Percentiles rank a stretch among this genome's conserved stretches.
These are phyloP conservation scores for Rosa multiflora DNA, from an alignment of 306 rosid genomes.

Conservation along the genomic window DNA sequence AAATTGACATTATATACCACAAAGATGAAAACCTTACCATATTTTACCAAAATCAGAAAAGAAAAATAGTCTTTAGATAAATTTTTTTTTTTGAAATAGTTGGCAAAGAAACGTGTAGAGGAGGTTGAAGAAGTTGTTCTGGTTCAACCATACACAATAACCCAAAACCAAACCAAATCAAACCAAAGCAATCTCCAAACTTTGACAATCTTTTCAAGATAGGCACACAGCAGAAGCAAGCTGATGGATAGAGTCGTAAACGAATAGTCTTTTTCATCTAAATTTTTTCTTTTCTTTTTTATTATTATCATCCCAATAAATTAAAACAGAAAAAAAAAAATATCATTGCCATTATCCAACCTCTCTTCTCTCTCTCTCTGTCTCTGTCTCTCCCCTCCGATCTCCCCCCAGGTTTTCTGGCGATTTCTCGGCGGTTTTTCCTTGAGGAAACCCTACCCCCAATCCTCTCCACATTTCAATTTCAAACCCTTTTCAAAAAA, in stretches of 20 bases:
- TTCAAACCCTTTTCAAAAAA: slow-evolving; percentile 16
- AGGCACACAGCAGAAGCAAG: background rate
- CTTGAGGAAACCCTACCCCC: slow-evolving; percentile 5
- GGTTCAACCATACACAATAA: slow-evolving; percentile 5
- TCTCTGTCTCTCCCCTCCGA: slow-evolving; percentile 47
- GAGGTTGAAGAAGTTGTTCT: slow-evolving; percentile 18
- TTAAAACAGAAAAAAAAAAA: background rate
- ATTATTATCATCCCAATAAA: background rate
- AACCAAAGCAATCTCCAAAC: slow-evolving; percentile 1
- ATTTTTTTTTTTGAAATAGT: background rate
- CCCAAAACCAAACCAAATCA: background rate
- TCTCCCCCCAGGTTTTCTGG: slow-evolving; percentile 42
- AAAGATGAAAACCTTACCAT: background rate
- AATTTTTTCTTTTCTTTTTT: background rate
- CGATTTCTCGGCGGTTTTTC: slow-evolving; percentile 35
- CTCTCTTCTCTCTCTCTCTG: slow-evolving; percentile 24
- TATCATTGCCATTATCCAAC: slow-evolving; percentile 44
- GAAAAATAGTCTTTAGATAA: background rate
- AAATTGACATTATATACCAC: background rate
- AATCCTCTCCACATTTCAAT: slow-evolving; percentile 27
- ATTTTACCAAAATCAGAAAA: background rate
- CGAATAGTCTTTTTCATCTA: slow-evolving; percentile 3
- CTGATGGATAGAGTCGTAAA: slow-evolving; percentile 6
- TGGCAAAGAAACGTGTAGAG: slow-evolving; percentile 10
- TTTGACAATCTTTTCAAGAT: slow-evolving; percentile 10